Conservation (phyloP, 208 protist species). For the Leishmania lainsoni region DNA sequence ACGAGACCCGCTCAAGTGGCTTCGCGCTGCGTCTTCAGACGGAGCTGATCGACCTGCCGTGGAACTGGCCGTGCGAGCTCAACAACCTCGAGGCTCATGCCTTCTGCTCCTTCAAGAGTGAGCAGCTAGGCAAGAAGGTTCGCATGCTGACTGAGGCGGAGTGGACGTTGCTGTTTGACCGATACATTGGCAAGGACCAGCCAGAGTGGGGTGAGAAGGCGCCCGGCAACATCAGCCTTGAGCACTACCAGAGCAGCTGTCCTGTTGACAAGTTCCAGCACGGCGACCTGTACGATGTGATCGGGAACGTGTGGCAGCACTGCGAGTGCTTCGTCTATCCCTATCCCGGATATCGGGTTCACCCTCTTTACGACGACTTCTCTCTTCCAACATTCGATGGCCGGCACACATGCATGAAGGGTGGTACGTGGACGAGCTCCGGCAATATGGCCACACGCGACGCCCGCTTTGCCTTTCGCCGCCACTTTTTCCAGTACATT, state of each 20-base stretch:
- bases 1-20: conserved; percentile 66
- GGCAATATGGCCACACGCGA: conserved; percentile 94
- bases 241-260: conserved; percentile 83
- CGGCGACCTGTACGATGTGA: conserved; percentile 90
- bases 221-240: conserved; percentile 89
- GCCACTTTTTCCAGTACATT: conserved; percentile 97
- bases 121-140: conserved; percentile 73
- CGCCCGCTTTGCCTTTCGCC: conserved; percentile 94
- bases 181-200: conserved; percentile 80
- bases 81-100: conserved; percentile 96
- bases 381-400: conserved; percentile 96
- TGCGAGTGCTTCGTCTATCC: conserved; percentile 91
- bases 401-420: conserved; percentile 94
- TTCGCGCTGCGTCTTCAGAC: conserved; percentile 92
- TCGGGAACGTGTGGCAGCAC: conserved; percentile 97
- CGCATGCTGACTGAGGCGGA: conserved; percentile 92
- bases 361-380: conserved; percentile 97
- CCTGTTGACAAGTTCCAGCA: conserved; percentile 85
- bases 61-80: conserved; percentile 95
- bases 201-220: conserved; percentile 63
- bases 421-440: conserved; percentile 93
- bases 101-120: conserved; percentile 93
- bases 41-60: conserved; percentile 93
- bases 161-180: conserved; percentile 87
- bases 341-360: conserved; percentile 91